These are phyloP conservation scores for Pichia sp. DNA, from an alignment of 1,139 yeast species.

Conservation along the genomic window DNA sequence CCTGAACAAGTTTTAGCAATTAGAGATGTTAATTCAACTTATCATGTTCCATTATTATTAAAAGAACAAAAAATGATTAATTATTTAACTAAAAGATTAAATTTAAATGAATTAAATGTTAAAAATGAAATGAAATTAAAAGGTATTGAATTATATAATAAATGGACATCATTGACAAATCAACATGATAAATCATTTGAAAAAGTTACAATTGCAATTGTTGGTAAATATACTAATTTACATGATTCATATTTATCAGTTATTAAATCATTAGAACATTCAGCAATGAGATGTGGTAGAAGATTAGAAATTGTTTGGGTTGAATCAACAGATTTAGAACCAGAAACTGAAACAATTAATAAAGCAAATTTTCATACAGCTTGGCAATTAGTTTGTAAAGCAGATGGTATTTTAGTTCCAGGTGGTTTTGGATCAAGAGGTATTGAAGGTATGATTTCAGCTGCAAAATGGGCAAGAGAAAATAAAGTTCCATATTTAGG, in stretches of 20 bases:
- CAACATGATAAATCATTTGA: constrained; percentile 76
- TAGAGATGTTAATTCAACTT: constrained; percentile 94
- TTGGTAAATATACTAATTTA: constrained; percentile 93
- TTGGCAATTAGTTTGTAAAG: constrained; percentile 90
- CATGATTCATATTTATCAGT: constrained; percentile 94
- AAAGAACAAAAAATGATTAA: constrained; percentile 81
- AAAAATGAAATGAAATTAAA: constrained; percentile 47
- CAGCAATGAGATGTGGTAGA: constrained; percentile 84
- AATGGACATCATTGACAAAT: constrained; percentile 78
- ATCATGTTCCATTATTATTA: constrained; percentile 90
- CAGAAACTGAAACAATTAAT: constrained; percentile 52
- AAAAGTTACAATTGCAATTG: constrained; percentile 87
- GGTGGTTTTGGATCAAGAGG: constrained; percentile 99
- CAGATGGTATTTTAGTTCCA: constrained; percentile 96
- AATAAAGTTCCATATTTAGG: constrained; percentile 91
- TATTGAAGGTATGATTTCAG: constrained; percentile 95
- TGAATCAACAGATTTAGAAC: constrained; percentile 87
- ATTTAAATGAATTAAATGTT: constrained; percentile 46
- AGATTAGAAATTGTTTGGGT: constrained; percentile 90
- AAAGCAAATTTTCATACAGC: constrained; percentile 86
- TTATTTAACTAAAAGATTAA: constrained; percentile 64
- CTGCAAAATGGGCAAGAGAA: constrained; percentile 97
- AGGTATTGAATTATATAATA: constrained; percentile 64
- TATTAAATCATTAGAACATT: constrained; percentile 90
- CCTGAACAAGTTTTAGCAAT: constrained; percentile 95